phyloP scores from a whole-genome alignment of 2,329 filamentous ascomycete species.

The Colletotrichum chlorophyti region DNA sequence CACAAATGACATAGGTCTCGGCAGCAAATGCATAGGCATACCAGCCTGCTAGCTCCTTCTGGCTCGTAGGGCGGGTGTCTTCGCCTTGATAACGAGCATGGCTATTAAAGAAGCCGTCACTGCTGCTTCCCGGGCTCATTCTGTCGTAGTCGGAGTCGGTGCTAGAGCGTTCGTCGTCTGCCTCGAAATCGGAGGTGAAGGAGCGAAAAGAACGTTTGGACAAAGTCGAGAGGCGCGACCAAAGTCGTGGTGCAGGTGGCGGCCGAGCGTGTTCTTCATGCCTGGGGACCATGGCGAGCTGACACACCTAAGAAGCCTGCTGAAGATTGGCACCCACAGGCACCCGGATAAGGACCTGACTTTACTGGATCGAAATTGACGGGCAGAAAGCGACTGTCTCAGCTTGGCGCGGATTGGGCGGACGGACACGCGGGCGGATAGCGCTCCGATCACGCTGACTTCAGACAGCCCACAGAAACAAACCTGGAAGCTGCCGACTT shows the following conservation, averaged over 20 bases:
- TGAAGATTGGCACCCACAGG: too few species aligned
- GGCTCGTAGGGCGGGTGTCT: constrained; percentile 86
- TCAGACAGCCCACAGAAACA: not conserved
- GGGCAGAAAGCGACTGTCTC: constrained; percentile 19
- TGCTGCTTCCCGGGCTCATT: constrained; percentile 45
- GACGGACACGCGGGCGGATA: not conserved
- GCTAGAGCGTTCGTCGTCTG: constrained; percentile 72
- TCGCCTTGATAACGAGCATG: constrained; percentile 74
- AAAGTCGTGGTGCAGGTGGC: constrained; percentile 52
- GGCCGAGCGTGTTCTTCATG: constrained; percentile 36
- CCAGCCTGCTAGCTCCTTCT: constrained; percentile 89
- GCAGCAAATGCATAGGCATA: constrained; percentile 97
- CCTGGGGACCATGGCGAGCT: constrained; percentile 28
- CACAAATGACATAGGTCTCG: constrained; percentile 95
- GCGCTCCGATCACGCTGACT: constrained; percentile 15
- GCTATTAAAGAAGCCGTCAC: constrained; percentile 43
- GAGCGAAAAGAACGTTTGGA: constrained; percentile 66
- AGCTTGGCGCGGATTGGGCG: not conserved
- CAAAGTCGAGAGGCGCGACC: constrained; percentile 55
- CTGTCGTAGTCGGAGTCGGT: constrained; percentile 38
- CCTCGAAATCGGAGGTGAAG: constrained; percentile 69
- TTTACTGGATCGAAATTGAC: constrained; percentile 12
- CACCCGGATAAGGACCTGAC: constrained; percentile 7
- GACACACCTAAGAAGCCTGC: not conserved
- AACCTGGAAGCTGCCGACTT: not conserved